These are phyloP conservation scores for Trametes cingulata DNA, from an alignment of 768 basidiomycete genomes.

Conservation along the genomic window DNA sequence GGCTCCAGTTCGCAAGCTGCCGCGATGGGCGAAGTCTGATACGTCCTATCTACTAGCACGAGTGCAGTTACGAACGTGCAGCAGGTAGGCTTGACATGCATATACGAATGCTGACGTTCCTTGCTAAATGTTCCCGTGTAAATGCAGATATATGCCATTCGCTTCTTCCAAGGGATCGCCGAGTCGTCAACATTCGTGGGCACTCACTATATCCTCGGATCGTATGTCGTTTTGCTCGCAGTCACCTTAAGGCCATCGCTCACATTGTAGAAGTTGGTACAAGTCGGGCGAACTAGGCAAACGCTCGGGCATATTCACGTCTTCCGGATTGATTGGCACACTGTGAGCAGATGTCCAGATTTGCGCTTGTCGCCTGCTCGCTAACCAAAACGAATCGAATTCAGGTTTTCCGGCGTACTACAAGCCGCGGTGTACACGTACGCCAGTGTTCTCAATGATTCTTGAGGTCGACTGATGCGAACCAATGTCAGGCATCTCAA, in stretches of 20 bases:
- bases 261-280: constrained; percentile 53
- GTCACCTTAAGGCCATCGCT: neutral
- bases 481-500: constrained; percentile 47
- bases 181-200: constrained; percentile 80
- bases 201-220: constrained; percentile 70
- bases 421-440: constrained; percentile 65
- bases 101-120: neutral
- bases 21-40: neutral
- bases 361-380: neutral
- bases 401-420: constrained; percentile 63
- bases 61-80: constrained; percentile 55
- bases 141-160: constrained; percentile 62
- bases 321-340: constrained; percentile 60
- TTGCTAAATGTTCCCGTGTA: neutral
- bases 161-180: constrained; percentile 71
- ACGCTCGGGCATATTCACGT: constrained; percentile 71
- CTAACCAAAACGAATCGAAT: neutral
- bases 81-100: constrained; percentile 41
- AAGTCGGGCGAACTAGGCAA: constrained; percentile 69
- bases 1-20: neutral
- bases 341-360: constrained; percentile 41
- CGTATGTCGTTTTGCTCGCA: constrained; percentile 42
- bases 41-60: constrained; percentile 40
- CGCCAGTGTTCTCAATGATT: constrained; percentile 8
- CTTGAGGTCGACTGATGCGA: neutral